These are phyloP conservation scores for Pulicaria dysenterica DNA, from an alignment of 129 eudicot genomes.

Conservation along the genomic window DNA sequence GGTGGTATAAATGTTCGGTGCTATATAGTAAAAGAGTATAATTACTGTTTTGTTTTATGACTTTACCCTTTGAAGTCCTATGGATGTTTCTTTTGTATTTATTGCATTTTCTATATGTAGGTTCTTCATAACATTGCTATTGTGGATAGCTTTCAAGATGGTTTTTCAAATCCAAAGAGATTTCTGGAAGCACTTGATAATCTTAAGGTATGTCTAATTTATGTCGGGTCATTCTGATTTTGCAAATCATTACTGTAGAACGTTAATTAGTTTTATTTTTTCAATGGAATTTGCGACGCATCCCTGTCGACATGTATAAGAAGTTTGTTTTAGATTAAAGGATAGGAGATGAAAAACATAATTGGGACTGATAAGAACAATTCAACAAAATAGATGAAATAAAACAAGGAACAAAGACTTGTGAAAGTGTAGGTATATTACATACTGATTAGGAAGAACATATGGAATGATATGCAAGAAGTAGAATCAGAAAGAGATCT, in stretches of 20 bases:
- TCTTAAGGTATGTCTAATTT: slow-evolving; percentile 61
- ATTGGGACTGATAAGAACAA: slow-evolving; percentile 8
- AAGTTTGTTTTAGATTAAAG: slow-evolving; percentile 6
- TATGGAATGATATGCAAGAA: no score
- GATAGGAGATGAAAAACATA: not conserved
- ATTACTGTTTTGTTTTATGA: slow-evolving; percentile 1
- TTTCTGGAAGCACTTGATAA: slow-evolving; percentile 66
- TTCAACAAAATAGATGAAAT: not conserved
- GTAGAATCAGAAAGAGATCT: no score
- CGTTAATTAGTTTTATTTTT: not conserved
- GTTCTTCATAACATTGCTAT: slow-evolving; percentile 87
- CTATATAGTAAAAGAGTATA: not conserved
- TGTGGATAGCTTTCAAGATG: slow-evolving; percentile 73
- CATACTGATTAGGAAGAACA: no score
- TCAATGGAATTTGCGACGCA: slow-evolving; percentile 11
- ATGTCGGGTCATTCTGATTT: slow-evolving; percentile 23
- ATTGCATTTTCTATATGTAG: slow-evolving; percentile 35
- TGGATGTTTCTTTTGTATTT: not conserved
- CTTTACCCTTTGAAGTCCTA: slow-evolving; percentile 5
- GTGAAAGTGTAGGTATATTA: no score
- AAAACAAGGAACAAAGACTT: no score
- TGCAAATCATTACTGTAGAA: slow-evolving; percentile 23
- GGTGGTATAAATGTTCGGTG: slow-evolving; percentile 21
- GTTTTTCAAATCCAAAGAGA: slow-evolving; percentile 75
- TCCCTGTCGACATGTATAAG: not conserved